phyloP scores from a whole-genome alignment of 2,329 filamentous ascomycete genomes.

The Pestalotiopsis sp. region DNA sequence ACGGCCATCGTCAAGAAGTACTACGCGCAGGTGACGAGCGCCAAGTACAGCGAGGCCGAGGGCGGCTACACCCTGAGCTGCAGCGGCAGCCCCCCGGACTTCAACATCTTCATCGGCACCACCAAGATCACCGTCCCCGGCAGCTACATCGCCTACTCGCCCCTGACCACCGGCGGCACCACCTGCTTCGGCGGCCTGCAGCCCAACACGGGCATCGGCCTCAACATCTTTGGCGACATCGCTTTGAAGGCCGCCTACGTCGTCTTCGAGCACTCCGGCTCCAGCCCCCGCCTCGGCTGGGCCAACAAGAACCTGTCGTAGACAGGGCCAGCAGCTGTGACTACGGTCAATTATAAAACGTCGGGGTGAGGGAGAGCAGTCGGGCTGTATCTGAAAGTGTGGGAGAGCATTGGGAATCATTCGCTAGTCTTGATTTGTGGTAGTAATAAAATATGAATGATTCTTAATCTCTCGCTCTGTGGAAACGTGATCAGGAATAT shows the following conservation, averaged over 20 bases:
- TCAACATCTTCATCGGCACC: conserved; percentile 28
- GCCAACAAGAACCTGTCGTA: conserved; percentile 8
- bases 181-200: conserved; percentile 13
- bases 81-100: conserved; percentile 46
- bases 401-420: not conserved
- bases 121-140: conserved; percentile 8
- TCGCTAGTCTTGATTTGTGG: not conserved
- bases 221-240: conserved; percentile 17
- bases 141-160: conserved; percentile 3
- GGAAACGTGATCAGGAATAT: not conserved
- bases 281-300: conserved; percentile 4
- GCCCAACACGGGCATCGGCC: conserved; percentile 14
- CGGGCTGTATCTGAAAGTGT: not conserved
- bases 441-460: not conserved
- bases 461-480: not conserved
- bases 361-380: not conserved
- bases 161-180: not conserved
- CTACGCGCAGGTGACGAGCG: conserved; percentile 57
- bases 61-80: conserved; percentile 62
- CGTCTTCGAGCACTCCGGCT: conserved; percentile 12
- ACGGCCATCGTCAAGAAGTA: conserved; percentile 53
- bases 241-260: conserved; percentile 17
- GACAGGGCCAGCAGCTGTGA: not conserved
- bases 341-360: not conserved
- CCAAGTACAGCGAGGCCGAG: conserved; percentile 42